Base-by-base conservation (phyloP, 177 flowering plant genomes). In the Telopea speciosissima region DNA sequence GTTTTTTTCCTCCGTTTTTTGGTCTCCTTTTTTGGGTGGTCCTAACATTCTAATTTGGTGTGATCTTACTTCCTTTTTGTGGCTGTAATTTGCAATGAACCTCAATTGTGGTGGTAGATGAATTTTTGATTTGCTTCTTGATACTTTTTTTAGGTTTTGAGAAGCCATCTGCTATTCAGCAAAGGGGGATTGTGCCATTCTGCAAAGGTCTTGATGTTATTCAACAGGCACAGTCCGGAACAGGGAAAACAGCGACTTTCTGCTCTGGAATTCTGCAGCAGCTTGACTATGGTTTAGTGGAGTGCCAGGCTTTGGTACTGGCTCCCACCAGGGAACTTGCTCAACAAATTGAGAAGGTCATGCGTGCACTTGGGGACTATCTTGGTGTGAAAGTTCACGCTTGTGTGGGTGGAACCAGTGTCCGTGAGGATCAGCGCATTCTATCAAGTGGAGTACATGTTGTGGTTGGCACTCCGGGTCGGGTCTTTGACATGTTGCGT, bases 81-180 rank as follows among this genome's bases (percentile, higher is more conserved):
- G 31, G 31, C 31, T 28, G 31, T 2, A 28, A 28, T 4, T 28
- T n/a, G n/a, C n/a, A n/a, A 28, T 4, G 4, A 28, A 28, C 31
- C 31, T 28, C 31, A 28, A 28, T 28, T 54, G 59, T 0, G 2
- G n/a, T 54, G 19, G 49, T 44, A 44, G 9, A 2, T 44, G 49
- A 44, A 44, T 2, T 44, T 3, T 9, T 44, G 49, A 44, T 9
- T 44, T 9, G 3, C 14, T 10, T 54, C n/a, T 54, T 54, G 0
- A 54, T 54, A 10, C 2, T 54, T 6, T 54, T 68, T 76, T 24
- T 44, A 89, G 91, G 94, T 71, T 88, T 88, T 77, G 94, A 88
- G 83, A 89, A 89, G 81, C 91, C 93, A 10, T 89, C 93, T 68
- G 93, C 93, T 10, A 89, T 89, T 75, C 93, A 87, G 76, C 93